These are phyloP conservation scores for Pezicula carpinea DNA, from an alignment of 2,329 filamentous ascomycete genomes.

Conservation along the genomic window DNA sequence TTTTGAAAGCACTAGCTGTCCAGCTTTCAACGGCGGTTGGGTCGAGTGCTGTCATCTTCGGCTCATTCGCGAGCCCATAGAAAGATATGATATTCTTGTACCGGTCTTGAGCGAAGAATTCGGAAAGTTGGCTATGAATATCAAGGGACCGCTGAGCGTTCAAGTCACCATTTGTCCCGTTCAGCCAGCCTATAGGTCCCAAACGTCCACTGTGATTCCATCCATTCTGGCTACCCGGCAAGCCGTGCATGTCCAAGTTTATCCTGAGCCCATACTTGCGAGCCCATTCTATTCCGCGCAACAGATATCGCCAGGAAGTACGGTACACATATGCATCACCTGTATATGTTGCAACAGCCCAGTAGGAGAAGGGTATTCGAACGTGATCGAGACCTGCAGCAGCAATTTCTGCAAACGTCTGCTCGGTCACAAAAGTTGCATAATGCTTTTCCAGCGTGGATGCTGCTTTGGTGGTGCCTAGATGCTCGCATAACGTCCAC, in stretches of 20 bases:
- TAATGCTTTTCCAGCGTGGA: constrained; percentile 84
- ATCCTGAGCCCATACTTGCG: constrained; percentile 88
- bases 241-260: constrained; percentile 88
- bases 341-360: constrained; percentile 82
- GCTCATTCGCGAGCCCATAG: constrained; percentile 94
- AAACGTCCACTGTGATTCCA: constrained; percentile 94
- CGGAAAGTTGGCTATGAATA: constrained; percentile 78
- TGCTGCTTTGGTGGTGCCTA: constrained; percentile 62
- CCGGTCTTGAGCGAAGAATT: constrained; percentile 89
- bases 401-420: constrained; percentile 79
- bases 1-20: constrained; percentile 68
- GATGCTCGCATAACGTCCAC: constrained; percentile 68
- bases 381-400: constrained; percentile 91
- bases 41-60: constrained; percentile 72
- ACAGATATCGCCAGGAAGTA: constrained; percentile 87
- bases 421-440: constrained; percentile 78
- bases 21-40: constrained; percentile 67
- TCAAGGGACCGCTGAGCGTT: constrained; percentile 82
- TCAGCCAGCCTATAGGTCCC: constrained; percentile 80
- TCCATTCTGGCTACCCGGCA: constrained; percentile 91
- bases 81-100: constrained; percentile 90
- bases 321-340: constrained; percentile 83
- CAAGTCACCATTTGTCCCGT: constrained; percentile 74
- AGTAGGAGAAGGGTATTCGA: constrained; percentile 94
- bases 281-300: constrained; percentile 89